Conservation (phyloP, 331 rosid species). For the Cydonia oblonga region DNA sequence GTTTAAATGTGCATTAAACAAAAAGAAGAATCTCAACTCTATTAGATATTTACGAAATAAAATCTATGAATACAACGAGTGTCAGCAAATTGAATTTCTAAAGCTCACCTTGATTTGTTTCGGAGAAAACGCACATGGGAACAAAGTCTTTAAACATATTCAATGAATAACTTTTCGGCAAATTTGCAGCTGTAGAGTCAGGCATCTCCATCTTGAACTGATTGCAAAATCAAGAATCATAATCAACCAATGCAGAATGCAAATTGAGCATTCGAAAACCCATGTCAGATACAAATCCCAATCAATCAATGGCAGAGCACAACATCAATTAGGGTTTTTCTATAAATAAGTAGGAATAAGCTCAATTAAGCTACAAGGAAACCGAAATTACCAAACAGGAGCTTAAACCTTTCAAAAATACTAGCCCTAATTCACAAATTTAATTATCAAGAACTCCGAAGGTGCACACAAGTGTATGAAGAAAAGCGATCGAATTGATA, state of each 20-base stretch:
- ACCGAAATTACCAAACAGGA: no score
- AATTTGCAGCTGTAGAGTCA: conserved; percentile 41
- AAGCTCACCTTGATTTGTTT: conserved; percentile 74
- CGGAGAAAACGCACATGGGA: conserved; percentile 91
- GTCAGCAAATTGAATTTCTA: conserved; percentile 1
- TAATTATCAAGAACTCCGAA: neutral
- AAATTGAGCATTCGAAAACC: neutral
- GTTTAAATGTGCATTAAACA: neutral
- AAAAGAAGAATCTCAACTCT: neutral
- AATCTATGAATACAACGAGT: neutral
- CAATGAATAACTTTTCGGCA: conserved; percentile 61
- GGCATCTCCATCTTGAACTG: conserved; percentile 98
- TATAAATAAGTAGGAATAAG: neutral
- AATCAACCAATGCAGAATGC: conserved; percentile 9
- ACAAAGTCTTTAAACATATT: conserved; percentile 88
- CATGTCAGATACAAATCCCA: no score
- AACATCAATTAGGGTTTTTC: neutral
- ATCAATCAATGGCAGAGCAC: neutral
- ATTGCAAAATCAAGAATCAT: conserved; percentile 1
- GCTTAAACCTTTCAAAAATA: no score
- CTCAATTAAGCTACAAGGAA: neutral
- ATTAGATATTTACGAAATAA: neutral
- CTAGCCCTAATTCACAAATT: neutral
- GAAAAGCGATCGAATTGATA: neutral
- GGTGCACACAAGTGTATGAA: neutral